phyloP scores from a whole-genome alignment of 1,284 basidiomycete species.

The Afroboletus lepidellus region DNA sequence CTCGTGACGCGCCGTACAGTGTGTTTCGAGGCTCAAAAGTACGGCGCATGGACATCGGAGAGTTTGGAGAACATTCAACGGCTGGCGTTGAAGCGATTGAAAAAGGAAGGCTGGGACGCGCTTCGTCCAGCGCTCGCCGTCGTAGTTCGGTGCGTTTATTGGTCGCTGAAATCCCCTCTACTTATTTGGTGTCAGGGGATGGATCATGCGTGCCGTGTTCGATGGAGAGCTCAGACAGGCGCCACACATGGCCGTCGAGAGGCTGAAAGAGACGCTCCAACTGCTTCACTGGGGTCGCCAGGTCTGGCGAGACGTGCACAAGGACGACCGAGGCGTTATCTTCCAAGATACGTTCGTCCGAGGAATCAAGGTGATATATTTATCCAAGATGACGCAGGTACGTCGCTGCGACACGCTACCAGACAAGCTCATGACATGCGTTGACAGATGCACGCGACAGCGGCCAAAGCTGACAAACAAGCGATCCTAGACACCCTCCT shows the following conservation, averaged over 20 bases:
- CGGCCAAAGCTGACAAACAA: not conserved
- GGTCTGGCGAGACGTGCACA: slow-evolving; percentile 1
- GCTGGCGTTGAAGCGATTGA: slow-evolving; percentile 5
- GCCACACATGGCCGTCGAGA: not conserved
- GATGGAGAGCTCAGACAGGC: not conserved
- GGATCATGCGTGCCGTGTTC: not conserved
- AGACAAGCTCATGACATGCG: not conserved
- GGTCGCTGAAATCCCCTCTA: too few relatives aligned
- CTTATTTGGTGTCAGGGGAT: not conserved
- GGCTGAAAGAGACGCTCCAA: not conserved
- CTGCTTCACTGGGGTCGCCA: slow-evolving; percentile 1
- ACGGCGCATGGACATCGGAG: slow-evolving; percentile 17
- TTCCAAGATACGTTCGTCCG: not conserved
- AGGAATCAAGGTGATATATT: not conserved
- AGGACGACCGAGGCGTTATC: not conserved
- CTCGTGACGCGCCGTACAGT: not conserved
- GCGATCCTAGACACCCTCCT: not conserved
- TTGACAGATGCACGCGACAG: not conserved
- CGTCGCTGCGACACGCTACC: not conserved
- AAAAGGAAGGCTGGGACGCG: not conserved
- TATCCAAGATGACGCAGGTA: not conserved
- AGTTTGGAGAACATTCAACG: slow-evolving; percentile 22
- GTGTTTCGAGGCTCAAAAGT: slow-evolving; percentile 10
- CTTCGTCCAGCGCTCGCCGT: not conserved
- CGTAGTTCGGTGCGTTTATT: not conserved